Percentiles rank a stretch among this genome's conserved stretches.
phyloP scores from a whole-genome alignment of 108 stramenopile genomes.

The Cyclotella sp. region DNA sequence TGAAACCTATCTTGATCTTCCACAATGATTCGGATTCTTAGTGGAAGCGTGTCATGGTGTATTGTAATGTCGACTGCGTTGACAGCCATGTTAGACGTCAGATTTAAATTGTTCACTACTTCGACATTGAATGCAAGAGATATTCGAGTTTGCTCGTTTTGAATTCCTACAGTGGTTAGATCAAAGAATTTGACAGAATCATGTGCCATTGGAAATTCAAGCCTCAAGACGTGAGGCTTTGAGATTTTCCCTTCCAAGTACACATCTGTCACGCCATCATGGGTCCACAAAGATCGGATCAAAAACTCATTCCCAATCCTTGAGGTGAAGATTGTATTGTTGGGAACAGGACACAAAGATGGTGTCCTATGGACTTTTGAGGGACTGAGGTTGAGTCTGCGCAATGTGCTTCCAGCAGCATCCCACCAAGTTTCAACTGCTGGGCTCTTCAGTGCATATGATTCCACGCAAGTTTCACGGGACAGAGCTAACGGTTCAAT shows the following conservation, averaged over 20 bases:
- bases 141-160: conserved; percentile 59
- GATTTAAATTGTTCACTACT: not conserved
- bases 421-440: conserved; percentile 61
- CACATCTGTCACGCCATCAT: conserved; percentile 32
- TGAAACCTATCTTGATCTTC: conserved; percentile 67
- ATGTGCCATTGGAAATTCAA: conserved; percentile 18
- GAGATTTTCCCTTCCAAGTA: conserved; percentile 8
- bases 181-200: conserved; percentile 5
- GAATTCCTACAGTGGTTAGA: conserved; percentile 50
- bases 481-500: conserved; percentile 41
- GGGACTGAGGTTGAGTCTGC: not conserved
- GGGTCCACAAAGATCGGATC: conserved; percentile 24
- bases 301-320: conserved; percentile 20
- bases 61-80: conserved; percentile 8
- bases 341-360: conserved; percentile 17
- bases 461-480: conserved; percentile 45
- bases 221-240: conserved; percentile 9
- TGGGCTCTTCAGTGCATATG: conserved; percentile 41
- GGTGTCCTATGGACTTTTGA: not conserved
- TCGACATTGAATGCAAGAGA: conserved; percentile 60
- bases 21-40: conserved; percentile 61
- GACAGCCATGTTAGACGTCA: not conserved
- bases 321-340: conserved; percentile 15
- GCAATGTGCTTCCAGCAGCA: not conserved
- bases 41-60: not conserved